phyloP scores from a whole-genome alignment of 805 yeast species.

The Ogataea ramenticola region DNA sequence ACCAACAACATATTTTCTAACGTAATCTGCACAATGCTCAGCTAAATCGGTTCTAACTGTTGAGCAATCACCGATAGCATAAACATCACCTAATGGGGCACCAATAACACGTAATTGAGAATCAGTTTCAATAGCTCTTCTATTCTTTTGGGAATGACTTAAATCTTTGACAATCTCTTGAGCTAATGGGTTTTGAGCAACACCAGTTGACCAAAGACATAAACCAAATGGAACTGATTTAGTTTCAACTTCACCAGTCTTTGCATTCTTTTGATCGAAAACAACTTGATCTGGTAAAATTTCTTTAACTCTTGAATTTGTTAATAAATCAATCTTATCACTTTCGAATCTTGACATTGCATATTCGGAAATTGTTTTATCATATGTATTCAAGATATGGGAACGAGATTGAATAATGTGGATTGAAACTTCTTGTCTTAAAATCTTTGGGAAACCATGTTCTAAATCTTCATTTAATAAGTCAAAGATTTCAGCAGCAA shows the following conservation, averaged over 20 bases:
- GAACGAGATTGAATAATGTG: constrained; percentile 66
- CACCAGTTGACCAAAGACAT: constrained; percentile 74
- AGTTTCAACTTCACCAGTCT: constrained; percentile 32
- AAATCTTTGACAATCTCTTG: constrained; percentile 45
- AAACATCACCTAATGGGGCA: constrained; percentile 59
- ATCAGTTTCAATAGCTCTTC: constrained; percentile 71
- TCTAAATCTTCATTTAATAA: constrained; percentile 58
- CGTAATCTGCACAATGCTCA: constrained; percentile 44
- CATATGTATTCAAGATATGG: constrained; percentile 62
- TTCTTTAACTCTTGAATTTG: constrained; percentile 56
- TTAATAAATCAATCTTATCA: constrained; percentile 55
- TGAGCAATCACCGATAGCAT: constrained; percentile 68
- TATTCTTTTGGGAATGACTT: constrained; percentile 44
- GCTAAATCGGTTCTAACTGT: constrained; percentile 57
- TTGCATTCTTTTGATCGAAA: constrained; percentile 45
- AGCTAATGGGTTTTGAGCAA: constrained; percentile 58
- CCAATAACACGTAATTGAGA: constrained; percentile 65
- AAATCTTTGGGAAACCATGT: constrained; percentile 47
- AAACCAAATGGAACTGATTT: constrained; percentile 59
- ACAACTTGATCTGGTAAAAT: constrained; percentile 50
- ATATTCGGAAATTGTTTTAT: constrained; percentile 54
- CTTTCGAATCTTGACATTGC: constrained; percentile 58
- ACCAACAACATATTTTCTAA: constrained; percentile 38
- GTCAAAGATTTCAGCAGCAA: constrained; percentile 67
- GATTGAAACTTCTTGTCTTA: constrained; percentile 57